A percentile compares a stretch with the other conserved stretches of the same genome.
phyloP scores from a whole-genome alignment of 2,329 filamentous ascomycete species.

The Nectriaceae sp. region DNA sequence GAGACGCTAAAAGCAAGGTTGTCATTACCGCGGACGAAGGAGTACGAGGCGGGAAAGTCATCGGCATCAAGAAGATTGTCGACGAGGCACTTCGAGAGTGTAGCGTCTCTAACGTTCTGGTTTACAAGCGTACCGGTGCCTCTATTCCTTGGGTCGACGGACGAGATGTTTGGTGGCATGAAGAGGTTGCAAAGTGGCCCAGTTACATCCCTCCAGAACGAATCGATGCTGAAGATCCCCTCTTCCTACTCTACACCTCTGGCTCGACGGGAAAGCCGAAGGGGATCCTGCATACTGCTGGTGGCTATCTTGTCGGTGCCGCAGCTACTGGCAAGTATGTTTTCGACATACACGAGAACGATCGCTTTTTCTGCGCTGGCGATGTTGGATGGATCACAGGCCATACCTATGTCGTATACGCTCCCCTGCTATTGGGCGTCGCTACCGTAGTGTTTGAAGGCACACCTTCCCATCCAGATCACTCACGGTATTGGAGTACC shows the following conservation, averaged over 20 bases:
- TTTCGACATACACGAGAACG: slow-evolving; percentile 88
- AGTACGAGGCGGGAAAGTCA: slow-evolving; percentile 89
- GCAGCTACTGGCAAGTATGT: slow-evolving; percentile 93
- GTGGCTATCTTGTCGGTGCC: slow-evolving; percentile 83
- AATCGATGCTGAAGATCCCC: slow-evolving; percentile 86
- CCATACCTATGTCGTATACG: slow-evolving; percentile 94
- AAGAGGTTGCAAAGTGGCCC: slow-evolving; percentile 91
- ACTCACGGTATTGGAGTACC: slow-evolving; percentile 94
- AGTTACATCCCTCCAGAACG: slow-evolving; percentile 81
- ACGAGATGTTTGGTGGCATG: slow-evolving; percentile 92
- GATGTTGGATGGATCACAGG: slow-evolving; percentile 98
- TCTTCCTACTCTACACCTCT: slow-evolving; percentile 93
- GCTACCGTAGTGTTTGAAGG: slow-evolving; percentile 93
- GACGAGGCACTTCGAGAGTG: slow-evolving; percentile 83
- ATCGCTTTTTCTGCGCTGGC: slow-evolving; percentile 90
- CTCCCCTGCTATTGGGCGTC: slow-evolving; percentile 83
- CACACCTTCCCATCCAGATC: slow-evolving; percentile 89
- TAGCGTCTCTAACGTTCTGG: slow-evolving; percentile 76
- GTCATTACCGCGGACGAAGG: slow-evolving; percentile 94
- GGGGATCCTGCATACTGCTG: slow-evolving; percentile 93
- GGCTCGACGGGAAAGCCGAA: slow-evolving; percentile 96
- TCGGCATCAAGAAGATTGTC: slow-evolving; percentile 94
- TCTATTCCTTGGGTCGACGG: slow-evolving; percentile 83
- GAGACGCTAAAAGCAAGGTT: slow-evolving; percentile 82
- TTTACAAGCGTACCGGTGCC: slow-evolving; percentile 87